These are phyloP conservation scores for Claviceps sp. DNA, from an alignment of 2,329 filamentous ascomycete species.

Conservation along the genomic window DNA sequence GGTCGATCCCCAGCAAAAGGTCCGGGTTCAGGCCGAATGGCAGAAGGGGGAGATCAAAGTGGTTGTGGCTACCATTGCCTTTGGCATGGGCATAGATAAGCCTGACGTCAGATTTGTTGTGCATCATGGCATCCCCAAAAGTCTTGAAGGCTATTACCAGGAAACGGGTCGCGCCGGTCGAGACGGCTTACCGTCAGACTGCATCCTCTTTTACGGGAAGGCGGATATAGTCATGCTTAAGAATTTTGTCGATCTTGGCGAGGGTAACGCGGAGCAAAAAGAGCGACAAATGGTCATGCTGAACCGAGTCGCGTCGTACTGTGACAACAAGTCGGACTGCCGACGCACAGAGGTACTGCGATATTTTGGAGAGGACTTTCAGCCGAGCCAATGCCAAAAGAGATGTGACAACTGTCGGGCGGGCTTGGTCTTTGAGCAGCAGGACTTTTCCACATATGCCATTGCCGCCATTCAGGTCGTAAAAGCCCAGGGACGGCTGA, in stretches of 20 bases:
- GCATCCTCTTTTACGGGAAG: conserved; percentile 81
- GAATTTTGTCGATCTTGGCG: conserved; percentile 71
- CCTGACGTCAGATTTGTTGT: conserved; percentile 93
- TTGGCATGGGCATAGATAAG: conserved; percentile 99
- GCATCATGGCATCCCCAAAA: conserved; percentile 86
- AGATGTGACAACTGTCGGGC: conserved; percentile 85
- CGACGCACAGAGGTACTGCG: conserved; percentile 73
- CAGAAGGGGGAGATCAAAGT: conserved; percentile 69
- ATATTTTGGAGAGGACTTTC: conserved; percentile 89
- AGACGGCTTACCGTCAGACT: conserved; percentile 76
- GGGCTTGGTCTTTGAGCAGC: conserved; percentile 52
- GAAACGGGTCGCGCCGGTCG: conserved; percentile 91
- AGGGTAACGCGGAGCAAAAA: conserved; percentile 67
- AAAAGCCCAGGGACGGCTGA: conserved; percentile 46
- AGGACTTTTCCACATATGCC: conserved; percentile 68
- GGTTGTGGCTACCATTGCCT: conserved; percentile 95
- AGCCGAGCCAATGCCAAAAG: conserved; percentile 53
- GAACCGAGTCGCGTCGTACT: conserved; percentile 71
- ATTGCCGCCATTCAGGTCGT: conserved; percentile 58
- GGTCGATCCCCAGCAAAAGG: conserved; percentile 55
- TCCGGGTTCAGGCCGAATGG: conserved; percentile 64
- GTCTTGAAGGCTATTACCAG: conserved; percentile 94
- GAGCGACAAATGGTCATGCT: conserved; percentile 77
- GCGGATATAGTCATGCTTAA: conserved; percentile 60
- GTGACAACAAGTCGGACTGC: conserved; percentile 80